Conservation (phyloP, 2,329 filamentous ascomycete genomes). For the Paraconiothyrium sp. region DNA sequence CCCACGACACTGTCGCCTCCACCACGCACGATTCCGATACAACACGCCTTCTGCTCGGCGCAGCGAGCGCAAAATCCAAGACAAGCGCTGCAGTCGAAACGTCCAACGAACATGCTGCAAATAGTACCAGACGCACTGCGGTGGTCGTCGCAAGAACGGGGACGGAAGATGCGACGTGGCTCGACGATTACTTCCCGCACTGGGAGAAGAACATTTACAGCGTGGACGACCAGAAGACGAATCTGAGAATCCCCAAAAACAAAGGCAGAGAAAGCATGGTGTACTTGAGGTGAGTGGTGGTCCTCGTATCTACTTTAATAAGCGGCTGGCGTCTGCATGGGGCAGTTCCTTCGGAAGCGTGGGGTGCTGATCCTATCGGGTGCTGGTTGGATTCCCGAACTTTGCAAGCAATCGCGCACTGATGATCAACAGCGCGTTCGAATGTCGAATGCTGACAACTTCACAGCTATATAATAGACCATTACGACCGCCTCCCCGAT, state of each 20-base stretch:
- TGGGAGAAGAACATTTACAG: slow-evolving; percentile 55
- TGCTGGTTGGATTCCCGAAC: slow-evolving; percentile 1
- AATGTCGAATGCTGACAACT: slow-evolving; percentile 5
- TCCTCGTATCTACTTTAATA: neutral
- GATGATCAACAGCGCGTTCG: neutral
- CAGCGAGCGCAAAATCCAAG: neutral
- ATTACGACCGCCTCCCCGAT: slow-evolving; percentile 53
- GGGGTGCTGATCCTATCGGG: neutral
- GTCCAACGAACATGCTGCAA: slow-evolving; percentile 15
- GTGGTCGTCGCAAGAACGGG: slow-evolving; percentile 51
- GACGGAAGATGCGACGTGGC: slow-evolving; percentile 54
- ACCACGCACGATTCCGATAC: slow-evolving; percentile 16
- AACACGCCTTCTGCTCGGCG: neutral
- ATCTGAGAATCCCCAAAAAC: slow-evolving; percentile 56
- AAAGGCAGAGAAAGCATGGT: slow-evolving; percentile 62
- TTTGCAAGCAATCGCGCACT: neutral
- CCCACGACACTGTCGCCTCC: slow-evolving; percentile 25
- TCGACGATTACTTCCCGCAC: slow-evolving; percentile 47
- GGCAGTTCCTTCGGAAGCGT: slow-evolving; percentile 14
- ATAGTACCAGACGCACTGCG: slow-evolving; percentile 35
- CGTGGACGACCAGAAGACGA: slow-evolving; percentile 51
- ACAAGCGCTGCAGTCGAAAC: slow-evolving; percentile 13
- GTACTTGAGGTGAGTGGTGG: slow-evolving; percentile 55
- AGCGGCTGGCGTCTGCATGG: slow-evolving; percentile 5
- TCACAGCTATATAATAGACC: slow-evolving; percentile 52